A percentile compares a stretch with the other conserved stretches of the same genome.
phyloP scores from a whole-genome alignment of 805 yeast species.

The Ogataea ganodermae region DNA sequence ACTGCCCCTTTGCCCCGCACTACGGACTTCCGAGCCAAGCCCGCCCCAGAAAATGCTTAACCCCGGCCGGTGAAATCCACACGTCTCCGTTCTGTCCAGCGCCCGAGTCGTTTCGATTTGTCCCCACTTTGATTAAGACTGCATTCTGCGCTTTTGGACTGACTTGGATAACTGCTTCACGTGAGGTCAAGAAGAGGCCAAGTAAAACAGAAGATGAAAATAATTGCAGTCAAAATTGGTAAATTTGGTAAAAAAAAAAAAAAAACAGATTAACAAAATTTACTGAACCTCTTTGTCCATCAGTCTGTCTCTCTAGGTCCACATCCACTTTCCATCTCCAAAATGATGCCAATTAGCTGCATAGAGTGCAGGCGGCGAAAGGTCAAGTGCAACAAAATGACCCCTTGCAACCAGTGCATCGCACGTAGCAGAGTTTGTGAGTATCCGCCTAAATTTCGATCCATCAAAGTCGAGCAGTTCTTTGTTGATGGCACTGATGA shows the following conservation, averaged over 20 bases:
- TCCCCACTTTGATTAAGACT: no score
- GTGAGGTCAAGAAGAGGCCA: no score
- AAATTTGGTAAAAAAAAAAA: no score
- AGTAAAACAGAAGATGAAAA: no score
- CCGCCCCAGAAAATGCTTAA: no score
- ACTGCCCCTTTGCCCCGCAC: slow-evolving; percentile 1
- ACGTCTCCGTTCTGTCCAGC: no score
- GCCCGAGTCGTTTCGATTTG: no score
- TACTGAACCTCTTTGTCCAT: neutral
- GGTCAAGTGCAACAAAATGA: slow-evolving; percentile 37
- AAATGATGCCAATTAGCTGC: slow-evolving; percentile 37
- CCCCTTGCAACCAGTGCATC: slow-evolving; percentile 49
- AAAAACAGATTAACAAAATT: neutral
- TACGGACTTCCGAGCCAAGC: neutral
- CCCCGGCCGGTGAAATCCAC: no score
- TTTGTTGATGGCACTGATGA: slow-evolving; percentile 11
- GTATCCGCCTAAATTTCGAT: slow-evolving; percentile 49
- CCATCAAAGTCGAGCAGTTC: slow-evolving; percentile 37
- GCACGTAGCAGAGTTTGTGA: slow-evolving; percentile 42
- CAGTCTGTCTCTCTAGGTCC: no score
- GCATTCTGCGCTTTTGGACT: no score
- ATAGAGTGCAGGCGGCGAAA: slow-evolving; percentile 38
- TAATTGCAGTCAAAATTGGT: no score
- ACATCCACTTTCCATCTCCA: neutral
- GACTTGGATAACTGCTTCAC: no score